Conservation (phyloP, 2,329 filamentous ascomycete species). For the Dactylellina cionopaga region DNA sequence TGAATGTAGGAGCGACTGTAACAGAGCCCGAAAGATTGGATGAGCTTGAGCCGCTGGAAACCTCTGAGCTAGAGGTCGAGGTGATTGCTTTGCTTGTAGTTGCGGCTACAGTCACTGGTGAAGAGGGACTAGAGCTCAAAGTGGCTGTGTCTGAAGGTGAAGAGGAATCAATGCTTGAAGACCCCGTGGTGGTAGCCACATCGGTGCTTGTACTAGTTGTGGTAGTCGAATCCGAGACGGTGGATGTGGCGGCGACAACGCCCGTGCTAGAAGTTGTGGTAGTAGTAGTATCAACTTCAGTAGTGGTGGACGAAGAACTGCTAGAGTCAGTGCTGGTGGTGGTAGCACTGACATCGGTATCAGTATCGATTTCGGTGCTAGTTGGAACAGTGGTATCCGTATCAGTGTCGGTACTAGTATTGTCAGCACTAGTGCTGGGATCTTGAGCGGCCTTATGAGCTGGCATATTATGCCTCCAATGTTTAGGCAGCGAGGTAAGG, state of each 20-base stretch:
- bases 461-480: neutral
- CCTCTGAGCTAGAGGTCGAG: too few relatives aligned
- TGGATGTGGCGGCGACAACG: neutral
- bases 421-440: neutral
- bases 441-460: neutral
- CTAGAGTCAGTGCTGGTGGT: neutral
- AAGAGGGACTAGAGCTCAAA: too few relatives aligned
- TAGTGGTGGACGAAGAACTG: neutral
- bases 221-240: neutral
- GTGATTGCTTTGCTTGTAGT: too few relatives aligned
- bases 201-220: slow-evolving; percentile 1
- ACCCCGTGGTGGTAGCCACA: neutral
- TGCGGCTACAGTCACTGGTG: too few relatives aligned
- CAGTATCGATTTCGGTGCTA: neutral
- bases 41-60: too few relatives aligned
- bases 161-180: neutral
- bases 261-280: neutral
- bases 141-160: too few relatives aligned
- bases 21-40: too few relatives aligned
- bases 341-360: neutral
- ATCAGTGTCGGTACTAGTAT: neutral
- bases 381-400: neutral
- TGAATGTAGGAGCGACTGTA: too few relatives aligned
- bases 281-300: neutral
- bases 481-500: neutral